Percentiles rank a stretch among this genome's conserved stretches.
Conservation (phyloP, 75 land plant genomes). For the Pinus tabuliformis region DNA sequence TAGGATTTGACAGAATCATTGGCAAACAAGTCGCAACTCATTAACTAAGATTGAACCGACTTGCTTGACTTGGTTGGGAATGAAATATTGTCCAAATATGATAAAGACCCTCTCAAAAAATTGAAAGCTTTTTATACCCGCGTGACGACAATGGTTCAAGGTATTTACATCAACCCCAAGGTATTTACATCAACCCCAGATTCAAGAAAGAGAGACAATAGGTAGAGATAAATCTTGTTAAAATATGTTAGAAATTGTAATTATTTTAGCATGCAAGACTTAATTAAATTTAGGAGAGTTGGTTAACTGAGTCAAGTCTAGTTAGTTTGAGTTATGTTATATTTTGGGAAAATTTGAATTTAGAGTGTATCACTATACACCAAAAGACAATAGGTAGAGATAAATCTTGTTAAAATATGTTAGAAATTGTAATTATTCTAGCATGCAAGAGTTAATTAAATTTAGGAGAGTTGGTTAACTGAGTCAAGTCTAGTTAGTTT, state of each 20-base stretch:
- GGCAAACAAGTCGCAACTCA: background rate
- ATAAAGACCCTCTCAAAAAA: background rate
- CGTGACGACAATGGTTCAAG: slow-evolving; percentile 91
- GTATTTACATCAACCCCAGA: slow-evolving; percentile 95
- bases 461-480: too few species aligned
- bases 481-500: too few species aligned
- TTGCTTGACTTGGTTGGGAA: background rate
- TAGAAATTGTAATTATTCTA: too few species aligned
- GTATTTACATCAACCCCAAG: too few species aligned
- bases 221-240: slow-evolving; percentile 21
- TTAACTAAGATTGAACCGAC: background rate
- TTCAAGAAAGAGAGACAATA: slow-evolving; percentile 86
- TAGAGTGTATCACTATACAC: too few species aligned
- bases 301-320: too few species aligned
- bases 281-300: too few species aligned
- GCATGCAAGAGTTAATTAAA: too few species aligned
- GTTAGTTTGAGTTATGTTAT: too few species aligned
- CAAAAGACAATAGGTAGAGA: slow-evolving; percentile 71
- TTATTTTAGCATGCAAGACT: too few species aligned
- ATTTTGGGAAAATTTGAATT: too few species aligned
- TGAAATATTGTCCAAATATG: background rate
- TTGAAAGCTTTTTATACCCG: slow-evolving; percentile 14
- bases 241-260: too few species aligned
- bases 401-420: slow-evolving; percentile 5
- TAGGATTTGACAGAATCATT: background rate